Conservation (phyloP, 1,284 basidiomycete species). For the Paramarasmius palmivorus region DNA sequence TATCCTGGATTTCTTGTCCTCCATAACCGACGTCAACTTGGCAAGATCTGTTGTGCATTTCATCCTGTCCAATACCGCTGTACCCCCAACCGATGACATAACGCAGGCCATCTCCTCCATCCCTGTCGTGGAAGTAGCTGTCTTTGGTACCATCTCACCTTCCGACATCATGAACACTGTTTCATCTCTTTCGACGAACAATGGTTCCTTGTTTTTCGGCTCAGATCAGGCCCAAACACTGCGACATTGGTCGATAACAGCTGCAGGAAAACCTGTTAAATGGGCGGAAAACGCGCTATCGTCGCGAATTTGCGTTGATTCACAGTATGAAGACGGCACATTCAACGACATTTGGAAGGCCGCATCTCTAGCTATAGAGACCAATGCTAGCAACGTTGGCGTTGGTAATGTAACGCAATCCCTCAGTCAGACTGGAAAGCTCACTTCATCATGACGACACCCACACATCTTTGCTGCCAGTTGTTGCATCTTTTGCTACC, state of each 20-base stretch:
- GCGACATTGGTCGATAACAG: conserved; percentile 55
- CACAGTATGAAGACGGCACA: conserved; percentile 36
- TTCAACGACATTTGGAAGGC: conserved; percentile 55
- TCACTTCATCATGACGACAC: conserved; percentile 27
- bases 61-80: conserved; percentile 39
- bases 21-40: conserved; percentile 46
- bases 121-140: conserved; percentile 58
- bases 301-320: conserved; percentile 49
- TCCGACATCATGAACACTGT: conserved; percentile 46
- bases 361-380: conserved; percentile 39
- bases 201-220: conserved; percentile 59
- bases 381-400: conserved; percentile 29
- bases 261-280: conserved; percentile 34
- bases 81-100: conserved; percentile 45
- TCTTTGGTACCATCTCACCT: conserved; percentile 55
- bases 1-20: conserved; percentile 54
- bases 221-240: conserved; percentile 46
- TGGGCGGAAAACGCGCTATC: conserved; percentile 59
- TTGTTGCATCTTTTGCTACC: conserved; percentile 3
- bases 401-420: conserved; percentile 43
- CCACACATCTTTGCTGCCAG: conserved; percentile 17
- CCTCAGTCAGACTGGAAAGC: conserved; percentile 29
- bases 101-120: conserved; percentile 42
- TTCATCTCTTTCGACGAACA: conserved; percentile 55
- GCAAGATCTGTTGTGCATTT: conserved; percentile 51